Percentiles rank a stretch among this genome's conserved stretches.
These are phyloP conservation scores for Triticum turgidum DNA, from an alignment of 176 grass and related monocot species.

Conservation along the genomic window DNA sequence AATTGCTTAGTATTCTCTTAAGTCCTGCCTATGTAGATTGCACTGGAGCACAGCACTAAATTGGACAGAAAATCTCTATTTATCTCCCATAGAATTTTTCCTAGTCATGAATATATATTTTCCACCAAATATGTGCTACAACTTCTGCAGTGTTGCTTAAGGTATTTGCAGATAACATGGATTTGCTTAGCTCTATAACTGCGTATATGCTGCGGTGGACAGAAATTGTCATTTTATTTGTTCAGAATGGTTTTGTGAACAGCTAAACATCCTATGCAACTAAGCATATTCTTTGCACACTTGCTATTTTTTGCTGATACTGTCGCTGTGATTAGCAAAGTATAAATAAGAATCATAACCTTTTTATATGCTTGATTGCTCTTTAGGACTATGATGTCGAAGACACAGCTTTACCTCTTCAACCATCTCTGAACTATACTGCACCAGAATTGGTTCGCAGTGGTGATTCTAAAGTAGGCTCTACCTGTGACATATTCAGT, in stretches of 20 bases:
- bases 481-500: slow-evolving; percentile 93
- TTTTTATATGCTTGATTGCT: slow-evolving; percentile 27
- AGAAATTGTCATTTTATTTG: neutral
- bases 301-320: slow-evolving; percentile 9
- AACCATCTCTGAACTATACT: slow-evolving; percentile 91
- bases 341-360: slow-evolving; percentile 9
- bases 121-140: neutral
- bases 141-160: neutral
- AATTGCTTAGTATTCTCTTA: neutral
- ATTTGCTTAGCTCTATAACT: neutral
- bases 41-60: neutral
- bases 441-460: slow-evolving; percentile 93
- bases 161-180: slow-evolving; percentile 13
- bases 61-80: neutral
- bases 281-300: neutral
- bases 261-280: neutral
- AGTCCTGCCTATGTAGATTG: neutral
- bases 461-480: slow-evolving; percentile 58
- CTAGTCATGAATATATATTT: neutral
- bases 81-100: neutral
- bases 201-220: neutral
- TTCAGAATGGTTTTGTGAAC: neutral
- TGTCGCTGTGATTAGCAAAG: slow-evolving; percentile 3
- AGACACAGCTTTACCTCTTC: slow-evolving; percentile 86
- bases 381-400: slow-evolving; percentile 97